A percentile compares a stretch with the other conserved stretches of the same genome.
These are phyloP conservation scores for Starmerella etchellsii DNA, from an alignment of 805 yeast genomes.

Conservation along the genomic window DNA sequence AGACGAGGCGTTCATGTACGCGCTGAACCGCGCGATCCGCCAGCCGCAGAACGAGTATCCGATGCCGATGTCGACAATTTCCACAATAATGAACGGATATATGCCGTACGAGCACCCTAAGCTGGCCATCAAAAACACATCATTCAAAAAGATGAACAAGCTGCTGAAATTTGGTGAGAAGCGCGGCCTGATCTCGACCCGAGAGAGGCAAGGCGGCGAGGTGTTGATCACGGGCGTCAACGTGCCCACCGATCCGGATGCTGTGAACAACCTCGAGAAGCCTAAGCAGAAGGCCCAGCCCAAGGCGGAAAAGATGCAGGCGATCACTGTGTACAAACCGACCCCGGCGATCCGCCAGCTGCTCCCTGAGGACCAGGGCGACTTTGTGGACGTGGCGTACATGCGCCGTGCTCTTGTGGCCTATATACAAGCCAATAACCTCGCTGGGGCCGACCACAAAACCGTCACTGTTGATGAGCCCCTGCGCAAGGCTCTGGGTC, in stretches of 20 bases:
- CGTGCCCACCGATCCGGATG: constrained; percentile 10
- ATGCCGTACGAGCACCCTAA: constrained; percentile 40
- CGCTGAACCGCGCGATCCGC: constrained; percentile 58
- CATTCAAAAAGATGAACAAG: constrained; percentile 83
- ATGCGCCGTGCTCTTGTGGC: constrained; percentile 39
- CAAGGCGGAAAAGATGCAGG: constrained; percentile 16
- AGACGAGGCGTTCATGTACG: constrained; percentile 54
- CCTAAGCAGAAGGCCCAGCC: constrained; percentile 4
- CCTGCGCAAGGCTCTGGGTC: constrained; percentile 35
- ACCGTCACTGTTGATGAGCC: constrained; percentile 43
- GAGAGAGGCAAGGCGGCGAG: constrained; percentile 79
- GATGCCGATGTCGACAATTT: constrained; percentile 54
- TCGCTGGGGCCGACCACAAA: constrained; percentile 37
- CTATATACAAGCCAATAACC: constrained; percentile 42
- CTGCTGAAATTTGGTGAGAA: constrained; percentile 81
- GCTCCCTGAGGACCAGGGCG: constrained; percentile 11
- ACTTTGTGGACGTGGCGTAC: constrained; percentile 30
- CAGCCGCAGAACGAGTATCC: constrained; percentile 37
- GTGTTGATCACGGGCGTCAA: constrained; percentile 43
- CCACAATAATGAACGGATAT: constrained; percentile 51
- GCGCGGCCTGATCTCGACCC: constrained; percentile 48
- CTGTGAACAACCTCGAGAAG: constrained; percentile 5
- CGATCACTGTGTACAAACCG: constrained; percentile 23
- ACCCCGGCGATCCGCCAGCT: constrained; percentile 20
- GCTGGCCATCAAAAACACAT: constrained; percentile 49